A percentile compares a stretch with the other conserved stretches of the same genome.
phyloP scores from a whole-genome alignment of 1,284 basidiomycete genomes.

The Trametes polyzona region DNA sequence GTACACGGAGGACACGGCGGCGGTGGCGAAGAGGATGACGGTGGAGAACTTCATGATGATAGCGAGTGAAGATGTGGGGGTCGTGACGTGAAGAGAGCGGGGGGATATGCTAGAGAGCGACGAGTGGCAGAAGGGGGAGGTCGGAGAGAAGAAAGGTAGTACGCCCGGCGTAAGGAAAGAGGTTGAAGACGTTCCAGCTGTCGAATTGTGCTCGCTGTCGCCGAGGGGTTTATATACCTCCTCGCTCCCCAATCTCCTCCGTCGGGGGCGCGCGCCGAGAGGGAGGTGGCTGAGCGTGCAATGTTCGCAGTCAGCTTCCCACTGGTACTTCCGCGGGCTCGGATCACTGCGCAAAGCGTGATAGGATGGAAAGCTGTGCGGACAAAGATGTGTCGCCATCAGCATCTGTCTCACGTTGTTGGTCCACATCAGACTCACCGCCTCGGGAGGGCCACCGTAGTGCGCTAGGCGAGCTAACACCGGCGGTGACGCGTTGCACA shows the following conservation, averaged over 20 bases:
- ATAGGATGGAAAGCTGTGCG: constrained; percentile 6
- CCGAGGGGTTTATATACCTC: constrained; percentile 13
- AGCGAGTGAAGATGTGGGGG: not conserved
- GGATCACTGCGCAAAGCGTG: constrained; percentile 4
- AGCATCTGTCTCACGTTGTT: constrained; percentile 5
- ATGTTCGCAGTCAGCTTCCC: not conserved
- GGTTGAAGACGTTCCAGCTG: constrained; percentile 25
- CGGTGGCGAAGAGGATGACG: constrained; percentile 37
- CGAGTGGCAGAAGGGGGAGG: constrained; percentile 6
- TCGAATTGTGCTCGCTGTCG: constrained; percentile 2
- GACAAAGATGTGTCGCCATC: not conserved
- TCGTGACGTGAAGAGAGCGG: not conserved
- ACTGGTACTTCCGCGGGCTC: not conserved
- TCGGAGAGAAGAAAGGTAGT: constrained; percentile 12
- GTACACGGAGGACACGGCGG: constrained; percentile 40
- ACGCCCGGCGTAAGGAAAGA: constrained; percentile 29
- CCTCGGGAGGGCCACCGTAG: not conserved
- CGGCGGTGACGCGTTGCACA: no score
- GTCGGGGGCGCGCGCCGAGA: no score
- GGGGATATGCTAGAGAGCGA: constrained; percentile 18
- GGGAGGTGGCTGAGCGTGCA: not conserved
- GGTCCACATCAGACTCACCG: not conserved
- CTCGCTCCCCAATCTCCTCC: not conserved
- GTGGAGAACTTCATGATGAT: constrained; percentile 34
- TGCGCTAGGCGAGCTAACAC: not conserved